Conservation (phyloP, 192 early-diverging fungal species). For the Lunasporangiospora selenospora region DNA sequence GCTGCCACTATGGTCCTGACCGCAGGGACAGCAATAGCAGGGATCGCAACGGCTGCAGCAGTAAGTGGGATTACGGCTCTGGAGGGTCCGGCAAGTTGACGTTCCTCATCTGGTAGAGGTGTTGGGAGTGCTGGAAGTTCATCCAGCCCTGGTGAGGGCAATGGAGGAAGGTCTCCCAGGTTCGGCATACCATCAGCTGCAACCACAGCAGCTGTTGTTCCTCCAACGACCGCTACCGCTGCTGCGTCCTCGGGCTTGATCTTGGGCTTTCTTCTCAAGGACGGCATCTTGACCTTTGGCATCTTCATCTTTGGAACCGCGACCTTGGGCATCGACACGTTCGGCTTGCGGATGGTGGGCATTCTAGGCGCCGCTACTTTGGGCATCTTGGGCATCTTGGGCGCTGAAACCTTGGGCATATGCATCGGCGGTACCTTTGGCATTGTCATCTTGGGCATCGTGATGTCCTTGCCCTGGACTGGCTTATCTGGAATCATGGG, state of each 20-base stretch:
- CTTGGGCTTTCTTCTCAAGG: not conserved
- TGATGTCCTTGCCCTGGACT: conserved; percentile 11
- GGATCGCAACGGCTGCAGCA: too few species aligned
- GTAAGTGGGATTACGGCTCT: too few species aligned
- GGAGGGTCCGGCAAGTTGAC: too few species aligned
- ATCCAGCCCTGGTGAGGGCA: too few species aligned
- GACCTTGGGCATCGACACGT: not conserved
- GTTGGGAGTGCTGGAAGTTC: too few species aligned
- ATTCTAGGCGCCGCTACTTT: not conserved
- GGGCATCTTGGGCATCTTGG: not conserved
- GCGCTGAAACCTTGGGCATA: conserved; percentile 1
- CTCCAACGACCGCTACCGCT: too few species aligned
- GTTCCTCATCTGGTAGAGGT: too few species aligned
- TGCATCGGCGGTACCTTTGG: not conserved
- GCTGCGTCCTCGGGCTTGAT: too few species aligned
- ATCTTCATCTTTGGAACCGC: not conserved
- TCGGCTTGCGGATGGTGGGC: conserved; percentile 4
- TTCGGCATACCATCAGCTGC: too few species aligned
- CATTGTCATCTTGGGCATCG: not conserved
- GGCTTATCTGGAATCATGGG: conserved; percentile 17
- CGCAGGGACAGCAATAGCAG: too few species aligned
- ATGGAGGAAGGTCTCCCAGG: too few species aligned
- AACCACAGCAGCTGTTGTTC: not conserved
- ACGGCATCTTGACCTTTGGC: not conserved
- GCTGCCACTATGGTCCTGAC: too few species aligned